Evolutionary conservation across 805 yeast genomes (phyloP).

Genomic region (Saccharomycopsis selenospora): DNA sequence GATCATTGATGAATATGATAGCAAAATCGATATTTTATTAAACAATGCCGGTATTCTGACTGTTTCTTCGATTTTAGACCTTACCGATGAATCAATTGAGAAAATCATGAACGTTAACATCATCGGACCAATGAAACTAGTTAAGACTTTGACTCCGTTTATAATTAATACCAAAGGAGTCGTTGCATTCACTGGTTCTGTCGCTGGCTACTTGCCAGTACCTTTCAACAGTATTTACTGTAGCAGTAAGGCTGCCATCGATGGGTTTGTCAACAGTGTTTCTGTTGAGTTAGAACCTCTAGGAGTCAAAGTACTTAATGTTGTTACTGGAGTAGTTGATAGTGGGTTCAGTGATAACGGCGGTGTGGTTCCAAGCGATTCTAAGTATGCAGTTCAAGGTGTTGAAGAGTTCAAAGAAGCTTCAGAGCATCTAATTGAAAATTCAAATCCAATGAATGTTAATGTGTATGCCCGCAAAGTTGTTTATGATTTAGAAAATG

Average conservation of each 20-base stretch:
- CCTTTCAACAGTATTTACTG: slow-evolving; percentile 32
- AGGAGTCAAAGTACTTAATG: slow-evolving; percentile 34
- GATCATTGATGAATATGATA: slow-evolving; percentile 28
- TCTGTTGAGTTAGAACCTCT: slow-evolving; percentile 32
- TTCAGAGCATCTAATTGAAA: slow-evolving; percentile 52
- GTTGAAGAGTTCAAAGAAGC: slow-evolving; percentile 40
- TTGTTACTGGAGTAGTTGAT: slow-evolving; percentile 35
- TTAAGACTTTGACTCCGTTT: slow-evolving; percentile 29
- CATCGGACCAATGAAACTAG: slow-evolving; percentile 33
- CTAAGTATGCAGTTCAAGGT: slow-evolving; percentile 39
- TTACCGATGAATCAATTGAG: slow-evolving; percentile 25
- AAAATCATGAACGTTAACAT: slow-evolving; percentile 30
- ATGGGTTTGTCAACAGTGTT: slow-evolving; percentile 30
- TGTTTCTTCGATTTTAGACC: slow-evolving; percentile 30
- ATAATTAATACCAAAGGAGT: slow-evolving; percentile 31
- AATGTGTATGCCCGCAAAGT: slow-evolving; percentile 51
- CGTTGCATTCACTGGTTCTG: slow-evolving; percentile 34
- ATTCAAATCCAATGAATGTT: slow-evolving; percentile 52
- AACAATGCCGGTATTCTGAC: slow-evolving; percentile 34
- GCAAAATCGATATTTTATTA: slow-evolving; percentile 31
- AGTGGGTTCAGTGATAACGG: slow-evolving; percentile 26
- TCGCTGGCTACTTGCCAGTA: slow-evolving; percentile 28
- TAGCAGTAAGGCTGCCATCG: slow-evolving; percentile 36
- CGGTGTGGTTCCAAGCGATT: slow-evolving; percentile 15
- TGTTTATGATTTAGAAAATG: slow-evolving; percentile 38